These are phyloP conservation scores for Dimargaris cristalligena DNA, from an alignment of 192 early-diverging fungal genomes.

Conservation along the genomic window DNA sequence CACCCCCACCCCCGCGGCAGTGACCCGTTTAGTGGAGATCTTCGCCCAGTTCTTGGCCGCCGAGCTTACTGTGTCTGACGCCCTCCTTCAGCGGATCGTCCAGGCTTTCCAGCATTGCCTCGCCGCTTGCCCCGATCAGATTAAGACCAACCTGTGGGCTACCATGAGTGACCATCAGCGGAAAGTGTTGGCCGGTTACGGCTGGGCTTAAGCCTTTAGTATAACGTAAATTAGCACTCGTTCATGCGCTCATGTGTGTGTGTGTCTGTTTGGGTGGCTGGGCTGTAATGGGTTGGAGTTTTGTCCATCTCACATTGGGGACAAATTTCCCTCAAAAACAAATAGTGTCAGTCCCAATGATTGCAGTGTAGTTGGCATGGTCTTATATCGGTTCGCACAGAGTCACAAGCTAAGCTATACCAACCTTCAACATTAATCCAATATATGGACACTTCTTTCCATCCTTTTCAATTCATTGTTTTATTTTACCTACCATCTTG, in stretches of 20 bases:
- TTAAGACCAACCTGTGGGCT: background rate
- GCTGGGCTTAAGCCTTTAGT: background rate
- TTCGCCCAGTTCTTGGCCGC: constrained; percentile 1
- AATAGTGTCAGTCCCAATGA: no score
- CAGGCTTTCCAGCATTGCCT: constrained; percentile 7
- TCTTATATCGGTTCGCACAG: no score
- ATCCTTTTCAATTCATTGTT: background rate
- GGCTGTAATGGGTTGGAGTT: no score
- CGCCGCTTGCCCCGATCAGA: background rate
- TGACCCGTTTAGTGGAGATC: background rate
- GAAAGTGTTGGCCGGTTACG: background rate
- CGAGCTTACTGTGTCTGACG: background rate
- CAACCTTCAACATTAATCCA: background rate
- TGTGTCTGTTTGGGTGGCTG: no score
- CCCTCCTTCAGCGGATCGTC: background rate
- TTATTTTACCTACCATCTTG: background rate
- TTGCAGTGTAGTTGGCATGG: no score
- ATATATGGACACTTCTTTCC: background rate
- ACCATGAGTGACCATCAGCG: background rate
- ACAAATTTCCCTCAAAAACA: no score
- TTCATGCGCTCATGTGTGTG: no score
- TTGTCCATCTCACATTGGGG: no score
- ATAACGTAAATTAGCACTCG: no score
- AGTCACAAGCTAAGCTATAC: no score
- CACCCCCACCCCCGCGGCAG: constrained; percentile 1